A percentile compares a stretch with the other conserved stretches of the same genome.
phyloP scores from a whole-genome alignment of 129 eudicot species.

The Oenanthe sinensis region DNA sequence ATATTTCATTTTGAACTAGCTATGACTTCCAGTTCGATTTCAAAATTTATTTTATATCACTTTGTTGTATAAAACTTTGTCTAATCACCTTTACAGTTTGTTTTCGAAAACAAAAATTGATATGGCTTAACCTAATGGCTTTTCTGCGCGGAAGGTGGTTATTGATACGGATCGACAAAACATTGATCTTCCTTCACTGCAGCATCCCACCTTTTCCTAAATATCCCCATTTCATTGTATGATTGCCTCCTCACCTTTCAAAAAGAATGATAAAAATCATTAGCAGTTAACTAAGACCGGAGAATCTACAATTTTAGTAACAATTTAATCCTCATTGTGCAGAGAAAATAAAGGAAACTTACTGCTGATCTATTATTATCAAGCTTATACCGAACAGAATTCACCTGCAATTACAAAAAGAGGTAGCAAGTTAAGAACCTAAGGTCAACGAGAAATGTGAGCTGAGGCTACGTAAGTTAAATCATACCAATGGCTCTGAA shows the following conservation, averaged over 20 bases:
- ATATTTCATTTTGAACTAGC: neutral
- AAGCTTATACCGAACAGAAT: constrained; percentile 14
- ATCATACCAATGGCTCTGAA: constrained; percentile 31
- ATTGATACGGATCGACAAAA: constrained; percentile 61
- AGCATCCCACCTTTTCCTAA: constrained; percentile 54
- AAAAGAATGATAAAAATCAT: neutral
- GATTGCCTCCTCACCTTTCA: constrained; percentile 78
- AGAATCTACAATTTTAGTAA: neutral
- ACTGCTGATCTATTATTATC: constrained; percentile 51
- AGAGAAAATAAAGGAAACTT: constrained; percentile 14
- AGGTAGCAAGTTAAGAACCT: neutral
- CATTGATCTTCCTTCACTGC: constrained; percentile 66
- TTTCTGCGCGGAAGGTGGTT: constrained; percentile 13
- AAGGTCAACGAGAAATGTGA: neutral
- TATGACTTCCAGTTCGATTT: neutral
- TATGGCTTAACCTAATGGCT: neutral
- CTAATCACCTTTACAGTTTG: neutral
- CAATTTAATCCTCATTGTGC: neutral
- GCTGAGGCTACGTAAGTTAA: neutral
- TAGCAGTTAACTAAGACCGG: neutral
- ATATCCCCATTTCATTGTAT: constrained; percentile 56
- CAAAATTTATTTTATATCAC: neutral
- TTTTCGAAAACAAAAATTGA: neutral
- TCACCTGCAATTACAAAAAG: constrained; percentile 33
- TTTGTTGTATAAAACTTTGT: neutral